These are phyloP conservation scores for Baudoinia panamericana DNA, from an alignment of 495 filamentous ascomycete species.

Conservation along the genomic window DNA sequence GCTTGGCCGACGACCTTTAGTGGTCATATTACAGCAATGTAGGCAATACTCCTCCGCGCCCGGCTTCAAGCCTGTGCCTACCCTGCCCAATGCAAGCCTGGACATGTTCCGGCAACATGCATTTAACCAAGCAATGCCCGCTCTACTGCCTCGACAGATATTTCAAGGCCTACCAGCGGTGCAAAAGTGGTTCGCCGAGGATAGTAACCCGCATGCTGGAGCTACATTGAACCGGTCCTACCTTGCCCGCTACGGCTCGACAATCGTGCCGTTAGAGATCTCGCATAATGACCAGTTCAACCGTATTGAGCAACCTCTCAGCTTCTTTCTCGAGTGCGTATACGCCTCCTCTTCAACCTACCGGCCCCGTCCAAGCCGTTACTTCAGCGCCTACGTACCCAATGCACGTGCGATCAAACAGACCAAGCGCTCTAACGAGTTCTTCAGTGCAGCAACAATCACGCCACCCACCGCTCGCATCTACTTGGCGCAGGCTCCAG, in stretches of 20 bases:
- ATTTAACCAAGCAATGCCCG: slow-evolving; percentile 37
- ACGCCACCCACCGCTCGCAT: slow-evolving; percentile 29
- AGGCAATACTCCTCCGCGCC: slow-evolving; percentile 5
- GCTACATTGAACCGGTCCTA: slow-evolving; percentile 37
- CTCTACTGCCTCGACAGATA: slow-evolving; percentile 34
- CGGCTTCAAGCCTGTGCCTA: slow-evolving; percentile 1
- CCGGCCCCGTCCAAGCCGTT: slow-evolving; percentile 5
- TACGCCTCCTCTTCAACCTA: slow-evolving; percentile 11
- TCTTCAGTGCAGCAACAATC: slow-evolving; percentile 15
- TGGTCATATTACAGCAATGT: slow-evolving; percentile 1
- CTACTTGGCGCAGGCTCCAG: slow-evolving; percentile 74
- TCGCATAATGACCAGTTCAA: slow-evolving; percentile 35
- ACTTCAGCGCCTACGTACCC: slow-evolving; percentile 18
- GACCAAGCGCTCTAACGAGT: slow-evolving; percentile 11
- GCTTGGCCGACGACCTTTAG: neutral
- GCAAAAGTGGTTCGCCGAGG: slow-evolving; percentile 39
- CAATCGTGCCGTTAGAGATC: slow-evolving; percentile 47
- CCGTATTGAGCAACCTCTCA: slow-evolving; percentile 44
- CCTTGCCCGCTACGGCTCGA: slow-evolving; percentile 36
- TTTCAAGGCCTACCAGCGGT: slow-evolving; percentile 40
- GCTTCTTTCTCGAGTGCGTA: slow-evolving; percentile 42
- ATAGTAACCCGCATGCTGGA: neutral
- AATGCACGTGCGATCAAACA: slow-evolving; percentile 14
- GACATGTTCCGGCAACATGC: slow-evolving; percentile 37
- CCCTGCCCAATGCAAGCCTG: slow-evolving; percentile 20